Base-by-base conservation (phyloP, 1,284 basidiomycete genomes). In the Fomitopsis pinicola region DNA sequence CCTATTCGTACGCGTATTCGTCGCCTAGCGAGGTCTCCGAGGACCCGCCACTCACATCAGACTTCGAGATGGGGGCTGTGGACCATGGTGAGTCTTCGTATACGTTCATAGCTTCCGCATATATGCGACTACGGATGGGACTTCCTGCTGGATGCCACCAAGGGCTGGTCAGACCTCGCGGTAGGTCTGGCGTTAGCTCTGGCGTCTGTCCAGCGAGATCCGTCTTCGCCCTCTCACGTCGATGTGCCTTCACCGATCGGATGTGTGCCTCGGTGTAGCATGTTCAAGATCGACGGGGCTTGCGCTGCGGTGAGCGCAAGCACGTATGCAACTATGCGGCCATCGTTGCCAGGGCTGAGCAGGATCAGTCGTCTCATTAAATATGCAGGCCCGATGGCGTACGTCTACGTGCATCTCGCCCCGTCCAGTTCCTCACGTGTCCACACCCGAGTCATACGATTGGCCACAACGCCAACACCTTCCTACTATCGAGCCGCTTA, bases 21-120 rank as follows among this genome's bases (percentile, higher is more conserved):
- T 50, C 60, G 42, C 60, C 35, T 14, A 55, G 60, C 42, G 56
- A 58, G n/a, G 50, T 33, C 14, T 61, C 61, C 35, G 61, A 59
- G 50, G 55, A 54, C 26, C 55, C 53, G 1, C 55, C 56, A 5
- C 35, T 50, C 8, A 46, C 50, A 17, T 61, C 62, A 14, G 59
- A 61, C 40, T 35, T 59, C 28, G 59, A 61, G 45, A 38, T 58
- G 36, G 59, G 46, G 40, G 59, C 42, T 2, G 60, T 56, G 8
- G 59, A 58, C n/a, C 6, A 55, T 35, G 55, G 59, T 63, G 59
- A 60, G 62, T 57, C 8, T 48, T 30, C 17, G 19, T 3, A 33
- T 15, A 3, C 30, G 28, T 46, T 28, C 28, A 14, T 26, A 33
- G 8, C 30, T 22, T 22, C 22, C 35, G 35, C 35, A 36, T 36